phyloP scores from a whole-genome alignment of 2,329 filamentous ascomycete species.

The Fusarium sp. region DNA sequence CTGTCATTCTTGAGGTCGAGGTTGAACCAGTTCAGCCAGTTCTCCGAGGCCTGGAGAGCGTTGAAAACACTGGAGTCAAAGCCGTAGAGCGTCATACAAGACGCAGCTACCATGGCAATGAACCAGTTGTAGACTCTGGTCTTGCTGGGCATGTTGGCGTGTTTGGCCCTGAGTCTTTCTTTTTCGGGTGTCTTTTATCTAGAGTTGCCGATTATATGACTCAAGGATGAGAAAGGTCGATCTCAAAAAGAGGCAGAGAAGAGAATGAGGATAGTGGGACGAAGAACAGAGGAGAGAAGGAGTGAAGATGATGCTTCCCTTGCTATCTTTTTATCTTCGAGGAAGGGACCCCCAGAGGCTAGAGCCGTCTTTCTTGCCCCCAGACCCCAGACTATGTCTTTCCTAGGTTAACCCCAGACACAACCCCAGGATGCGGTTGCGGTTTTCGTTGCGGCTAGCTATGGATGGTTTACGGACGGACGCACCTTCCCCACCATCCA shows the following conservation, averaged over 20 bases:
- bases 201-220: background rate
- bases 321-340: conserved; percentile 35
- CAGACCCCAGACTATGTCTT: conserved; percentile 20
- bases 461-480: conserved; percentile 1
- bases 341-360: conserved; percentile 9
- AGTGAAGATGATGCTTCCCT: conserved; percentile 9
- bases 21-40: conserved; percentile 74
- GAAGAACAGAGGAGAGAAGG: conserved; percentile 2
- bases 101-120: conserved; percentile 74
- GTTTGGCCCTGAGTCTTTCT: conserved; percentile 1
- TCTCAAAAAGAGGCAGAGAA: background rate
- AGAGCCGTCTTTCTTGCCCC: conserved; percentile 23
- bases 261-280: conserved; percentile 5
- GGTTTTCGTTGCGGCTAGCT: background rate
- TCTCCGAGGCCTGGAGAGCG: conserved; percentile 72
- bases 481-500: conserved; percentile 14
- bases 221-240: background rate
- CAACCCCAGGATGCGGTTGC: conserved; percentile 20
- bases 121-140: conserved; percentile 55
- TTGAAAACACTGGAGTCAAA: conserved; percentile 82
- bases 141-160: conserved; percentile 49
- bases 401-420: conserved; percentile 20
- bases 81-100: conserved; percentile 79
- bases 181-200: background rate
- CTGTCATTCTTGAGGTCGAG: conserved; percentile 54